phyloP scores from a whole-genome alignment of 2,329 filamentous ascomycete species.

The Neopestalotiopsis clavispora region DNA sequence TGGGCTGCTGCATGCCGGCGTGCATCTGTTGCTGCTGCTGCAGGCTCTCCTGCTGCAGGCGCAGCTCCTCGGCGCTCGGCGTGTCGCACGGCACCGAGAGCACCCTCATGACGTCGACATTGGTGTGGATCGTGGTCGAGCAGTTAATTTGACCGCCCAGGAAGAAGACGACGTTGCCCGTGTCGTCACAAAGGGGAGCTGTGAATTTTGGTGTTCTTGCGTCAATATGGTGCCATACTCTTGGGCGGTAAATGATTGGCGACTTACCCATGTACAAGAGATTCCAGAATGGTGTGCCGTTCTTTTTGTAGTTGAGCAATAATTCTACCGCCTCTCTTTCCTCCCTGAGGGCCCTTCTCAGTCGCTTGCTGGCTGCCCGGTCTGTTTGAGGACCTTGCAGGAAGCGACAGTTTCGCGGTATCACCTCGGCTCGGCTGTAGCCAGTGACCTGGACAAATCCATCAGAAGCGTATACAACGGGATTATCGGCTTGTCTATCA shows the following conservation, averaged over 20 bases:
- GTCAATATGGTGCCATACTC: conserved; percentile 37
- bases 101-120: conserved; percentile 44
- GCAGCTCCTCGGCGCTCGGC: not conserved
- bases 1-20: not conserved
- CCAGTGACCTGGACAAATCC: conserved; percentile 54
- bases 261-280: conserved; percentile 20
- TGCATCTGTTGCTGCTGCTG: not conserved
- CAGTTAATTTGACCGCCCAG: conserved; percentile 51
- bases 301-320: conserved; percentile 52
- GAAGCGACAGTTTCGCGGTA: conserved; percentile 53
- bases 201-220: conserved; percentile 10
- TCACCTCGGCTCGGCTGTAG: conserved; percentile 49
- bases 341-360: conserved; percentile 40
- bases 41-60: not conserved
- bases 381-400: conserved; percentile 50
- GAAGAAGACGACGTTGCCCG: conserved; percentile 44
- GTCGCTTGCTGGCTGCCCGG: conserved; percentile 38
- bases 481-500: conserved; percentile 44
- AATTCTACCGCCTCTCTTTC: conserved; percentile 20
- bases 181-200: conserved; percentile 42
- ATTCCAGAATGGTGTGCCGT: conserved; percentile 57
- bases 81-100: conserved; percentile 28
- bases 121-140: conserved; percentile 46
- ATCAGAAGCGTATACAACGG: conserved; percentile 53
- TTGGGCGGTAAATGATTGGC: not conserved